Conservation (phyloP, 306 rosid genomes). For the Pachyrhizus erosus region DNA sequence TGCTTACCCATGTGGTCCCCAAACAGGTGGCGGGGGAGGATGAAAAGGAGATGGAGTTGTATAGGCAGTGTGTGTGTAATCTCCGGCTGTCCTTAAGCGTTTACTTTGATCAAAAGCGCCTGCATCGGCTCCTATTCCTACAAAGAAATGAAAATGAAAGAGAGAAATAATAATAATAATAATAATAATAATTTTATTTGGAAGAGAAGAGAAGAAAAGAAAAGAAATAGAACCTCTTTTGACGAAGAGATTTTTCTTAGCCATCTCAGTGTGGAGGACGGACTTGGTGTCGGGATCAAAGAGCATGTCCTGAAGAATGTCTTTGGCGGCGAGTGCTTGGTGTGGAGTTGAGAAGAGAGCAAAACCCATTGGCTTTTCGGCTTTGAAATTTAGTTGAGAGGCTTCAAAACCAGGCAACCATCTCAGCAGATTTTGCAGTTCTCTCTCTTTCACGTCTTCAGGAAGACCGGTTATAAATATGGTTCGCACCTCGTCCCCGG, state of each 20-base stretch:
- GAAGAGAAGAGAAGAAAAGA: background rate
- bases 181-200: no score
- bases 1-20: constrained; percentile 95
- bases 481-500: constrained; percentile 87
- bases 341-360: constrained; percentile 81
- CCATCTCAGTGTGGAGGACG: constrained; percentile 97
- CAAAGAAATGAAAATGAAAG: constrained; percentile 19
- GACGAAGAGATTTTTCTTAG: constrained; percentile 94
- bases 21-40: constrained; percentile 84
- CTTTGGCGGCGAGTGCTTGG: constrained; percentile 85
- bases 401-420: constrained; percentile 99
- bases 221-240: constrained; percentile 56
- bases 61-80: constrained; percentile 82
- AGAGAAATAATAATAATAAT: no score
- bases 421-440: constrained; percentile 80
- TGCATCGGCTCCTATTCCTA: constrained; percentile 84
- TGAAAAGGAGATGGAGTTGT: constrained; percentile 85
- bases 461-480: constrained; percentile 95
- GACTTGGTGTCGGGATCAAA: constrained; percentile 89
- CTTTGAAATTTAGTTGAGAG: constrained; percentile 89
- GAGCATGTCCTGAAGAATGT: constrained; percentile 91
- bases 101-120: constrained; percentile 82
- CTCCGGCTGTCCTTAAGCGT: constrained; percentile 85
- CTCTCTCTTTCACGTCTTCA: constrained; percentile 93
- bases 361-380: constrained; percentile 98